Evolutionary conservation across 2,329 filamentous ascomycete species (phyloP).

Genomic region (Fusarium sp.): DNA sequence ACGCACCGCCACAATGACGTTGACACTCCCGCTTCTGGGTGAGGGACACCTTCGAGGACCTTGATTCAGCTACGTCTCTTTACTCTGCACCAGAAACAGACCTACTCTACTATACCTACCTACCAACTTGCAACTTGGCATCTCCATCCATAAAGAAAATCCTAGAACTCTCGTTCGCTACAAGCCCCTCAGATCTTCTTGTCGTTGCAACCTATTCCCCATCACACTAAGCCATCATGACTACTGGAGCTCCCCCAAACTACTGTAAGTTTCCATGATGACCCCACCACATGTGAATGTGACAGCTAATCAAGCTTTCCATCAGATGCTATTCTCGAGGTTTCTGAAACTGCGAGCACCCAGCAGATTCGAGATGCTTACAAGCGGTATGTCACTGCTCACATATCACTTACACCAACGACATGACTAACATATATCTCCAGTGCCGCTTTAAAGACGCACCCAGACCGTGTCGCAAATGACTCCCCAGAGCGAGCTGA

Average conservation of each 20-base stretch:
- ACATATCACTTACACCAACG: neutral
- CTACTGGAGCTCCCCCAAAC: slow-evolving; percentile 62
- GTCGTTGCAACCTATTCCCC: neutral
- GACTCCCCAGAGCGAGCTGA: slow-evolving; percentile 84
- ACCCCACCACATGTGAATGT: slow-evolving; percentile 26
- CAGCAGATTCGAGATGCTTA: slow-evolving; percentile 94
- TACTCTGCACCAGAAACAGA: slow-evolving; percentile 6
- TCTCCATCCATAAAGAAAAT: slow-evolving; percentile 5
- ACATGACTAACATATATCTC: slow-evolving; percentile 26
- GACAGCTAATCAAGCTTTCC: slow-evolving; percentile 27
- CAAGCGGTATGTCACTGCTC: slow-evolving; percentile 73
- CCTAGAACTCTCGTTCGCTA: slow-evolving; percentile 16
- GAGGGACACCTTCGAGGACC: slow-evolving; percentile 24
- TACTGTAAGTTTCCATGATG: slow-evolving; percentile 63
- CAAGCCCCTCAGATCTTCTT: slow-evolving; percentile 8
- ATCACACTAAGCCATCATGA: slow-evolving; percentile 46
- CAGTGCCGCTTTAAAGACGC: slow-evolving; percentile 89
- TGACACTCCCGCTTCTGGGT: slow-evolving; percentile 36
- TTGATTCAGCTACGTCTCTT: slow-evolving; percentile 9
- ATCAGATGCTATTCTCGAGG: slow-evolving; percentile 79
- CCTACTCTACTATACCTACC: slow-evolving; percentile 1
- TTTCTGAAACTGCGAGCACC: slow-evolving; percentile 78
- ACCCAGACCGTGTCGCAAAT: slow-evolving; percentile 88
- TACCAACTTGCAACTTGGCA: slow-evolving; percentile 25
- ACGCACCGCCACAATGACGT: slow-evolving; percentile 59